Evolutionary conservation across 495 filamentous ascomycete genomes (phyloP).

Genomic region (Neurospora sp.): DNA sequence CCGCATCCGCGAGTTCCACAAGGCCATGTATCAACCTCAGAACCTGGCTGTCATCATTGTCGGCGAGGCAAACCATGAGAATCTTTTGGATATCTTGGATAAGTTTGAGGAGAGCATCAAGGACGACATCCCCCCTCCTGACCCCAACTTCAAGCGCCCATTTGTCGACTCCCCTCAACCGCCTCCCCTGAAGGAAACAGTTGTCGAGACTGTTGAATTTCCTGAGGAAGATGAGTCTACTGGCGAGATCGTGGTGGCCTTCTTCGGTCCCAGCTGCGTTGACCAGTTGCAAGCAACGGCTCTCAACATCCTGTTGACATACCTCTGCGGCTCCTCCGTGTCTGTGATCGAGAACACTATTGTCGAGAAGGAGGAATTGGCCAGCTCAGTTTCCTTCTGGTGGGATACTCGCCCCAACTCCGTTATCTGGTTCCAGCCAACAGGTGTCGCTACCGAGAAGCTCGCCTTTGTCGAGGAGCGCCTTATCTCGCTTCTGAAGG

Average conservation of each 20-base stretch:
- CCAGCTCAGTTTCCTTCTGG: conserved; percentile 68
- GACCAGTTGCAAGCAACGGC: conserved; percentile 55
- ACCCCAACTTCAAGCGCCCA: conserved; percentile 69
- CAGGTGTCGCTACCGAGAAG: conserved; percentile 77
- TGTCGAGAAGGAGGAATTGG: conserved; percentile 87
- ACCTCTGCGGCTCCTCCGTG: conserved; percentile 85
- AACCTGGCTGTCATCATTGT: conserved; percentile 86
- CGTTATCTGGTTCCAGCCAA: conserved; percentile 72
- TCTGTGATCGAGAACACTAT: conserved; percentile 83
- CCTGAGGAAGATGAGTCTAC: conserved; percentile 93
- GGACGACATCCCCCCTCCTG: conserved; percentile 61
- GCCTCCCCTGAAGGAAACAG: conserved; percentile 55
- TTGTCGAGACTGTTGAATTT: conserved; percentile 73
- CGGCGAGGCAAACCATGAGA: conserved; percentile 74
- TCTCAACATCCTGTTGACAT: conserved; percentile 65
- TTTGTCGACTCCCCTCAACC: conserved; percentile 83
- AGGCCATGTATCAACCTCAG: conserved; percentile 95
- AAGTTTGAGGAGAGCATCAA: conserved; percentile 81
- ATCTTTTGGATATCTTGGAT: conserved; percentile 73
- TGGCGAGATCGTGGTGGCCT: conserved; percentile 74
- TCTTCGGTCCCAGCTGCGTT: conserved; percentile 72
- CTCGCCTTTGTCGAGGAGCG: conserved; percentile 73
- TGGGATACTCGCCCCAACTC: conserved; percentile 70
- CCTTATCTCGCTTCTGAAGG: conserved; percentile 72
- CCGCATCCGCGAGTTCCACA: conserved; percentile 84